phyloP scores from a whole-genome alignment of 2,329 filamentous ascomycete species.

The Alternaria sp. region DNA sequence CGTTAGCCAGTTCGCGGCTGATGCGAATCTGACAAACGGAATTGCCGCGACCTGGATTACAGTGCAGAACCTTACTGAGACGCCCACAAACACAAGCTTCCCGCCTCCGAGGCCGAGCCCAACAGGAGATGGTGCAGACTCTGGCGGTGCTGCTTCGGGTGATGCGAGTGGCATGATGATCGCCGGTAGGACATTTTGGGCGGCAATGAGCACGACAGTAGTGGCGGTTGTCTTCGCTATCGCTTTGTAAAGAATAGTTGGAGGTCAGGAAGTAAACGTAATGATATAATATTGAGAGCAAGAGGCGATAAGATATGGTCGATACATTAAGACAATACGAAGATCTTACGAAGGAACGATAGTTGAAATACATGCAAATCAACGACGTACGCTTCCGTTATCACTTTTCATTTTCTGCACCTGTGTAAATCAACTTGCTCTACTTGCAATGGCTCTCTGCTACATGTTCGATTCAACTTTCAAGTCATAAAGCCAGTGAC shows the following conservation, averaged over 20 bases:
- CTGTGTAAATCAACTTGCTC: neutral
- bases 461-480: neutral
- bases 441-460: neutral
- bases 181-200: slow-evolving; percentile 14
- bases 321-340: neutral
- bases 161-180: slow-evolving; percentile 21
- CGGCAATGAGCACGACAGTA: slow-evolving; percentile 12
- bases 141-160: neutral
- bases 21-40: slow-evolving; percentile 37
- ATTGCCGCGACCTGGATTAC: slow-evolving; percentile 52
- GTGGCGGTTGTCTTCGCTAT: slow-evolving; percentile 32
- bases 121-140: slow-evolving; percentile 9
- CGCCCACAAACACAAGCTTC: slow-evolving; percentile 26
- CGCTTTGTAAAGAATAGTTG: slow-evolving; percentile 22
- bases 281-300: neutral
- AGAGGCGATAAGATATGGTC: neutral
- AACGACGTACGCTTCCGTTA: neutral
- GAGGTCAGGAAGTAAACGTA: neutral
- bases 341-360: neutral
- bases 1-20: slow-evolving; percentile 44
- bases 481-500: neutral
- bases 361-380: neutral
- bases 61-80: slow-evolving; percentile 44
- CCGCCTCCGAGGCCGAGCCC: slow-evolving; percentile 28
- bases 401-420: neutral